Conservation (phyloP, 306 rosid species). For the apple (Malus domestica) region DNA sequence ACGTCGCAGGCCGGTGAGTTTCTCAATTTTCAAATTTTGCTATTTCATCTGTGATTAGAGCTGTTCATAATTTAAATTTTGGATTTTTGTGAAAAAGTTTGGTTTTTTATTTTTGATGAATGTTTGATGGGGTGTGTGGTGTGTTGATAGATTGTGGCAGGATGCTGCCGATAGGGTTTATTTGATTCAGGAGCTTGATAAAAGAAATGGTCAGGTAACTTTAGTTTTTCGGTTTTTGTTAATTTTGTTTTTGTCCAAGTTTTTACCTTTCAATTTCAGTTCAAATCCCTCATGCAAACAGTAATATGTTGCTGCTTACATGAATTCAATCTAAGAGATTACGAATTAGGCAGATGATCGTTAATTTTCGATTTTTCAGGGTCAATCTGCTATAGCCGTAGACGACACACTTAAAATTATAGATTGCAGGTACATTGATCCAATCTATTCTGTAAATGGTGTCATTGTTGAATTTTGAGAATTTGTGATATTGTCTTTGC, state of each 20-base stretch:
- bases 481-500: neutral
- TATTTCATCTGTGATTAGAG: neutral
- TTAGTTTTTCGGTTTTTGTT: neutral
- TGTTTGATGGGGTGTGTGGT: neutral
- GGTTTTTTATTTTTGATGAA: neutral
- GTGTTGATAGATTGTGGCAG: constrained; percentile 49
- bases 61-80: neutral
- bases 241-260: neutral
- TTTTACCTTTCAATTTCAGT: neutral
- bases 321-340: neutral
- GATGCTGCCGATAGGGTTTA: constrained; percentile 52
- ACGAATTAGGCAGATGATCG: constrained; percentile 17
- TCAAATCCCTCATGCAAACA: neutral
- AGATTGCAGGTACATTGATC: constrained; percentile 51
- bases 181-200: constrained; percentile 44
- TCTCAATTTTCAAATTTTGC: neutral
- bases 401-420: constrained; percentile 55
- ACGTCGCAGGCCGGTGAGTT: constrained; percentile 63
- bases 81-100: neutral
- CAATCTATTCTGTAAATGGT: neutral
- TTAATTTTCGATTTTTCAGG: constrained; percentile 60
- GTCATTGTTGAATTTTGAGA: neutral
- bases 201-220: constrained; percentile 40
- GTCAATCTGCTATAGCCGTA: constrained; percentile 52
- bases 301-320: neutral